Evolutionary conservation across 2,329 filamentous ascomycete species (phyloP).

Genomic region (Aureobasidium sp.): DNA sequence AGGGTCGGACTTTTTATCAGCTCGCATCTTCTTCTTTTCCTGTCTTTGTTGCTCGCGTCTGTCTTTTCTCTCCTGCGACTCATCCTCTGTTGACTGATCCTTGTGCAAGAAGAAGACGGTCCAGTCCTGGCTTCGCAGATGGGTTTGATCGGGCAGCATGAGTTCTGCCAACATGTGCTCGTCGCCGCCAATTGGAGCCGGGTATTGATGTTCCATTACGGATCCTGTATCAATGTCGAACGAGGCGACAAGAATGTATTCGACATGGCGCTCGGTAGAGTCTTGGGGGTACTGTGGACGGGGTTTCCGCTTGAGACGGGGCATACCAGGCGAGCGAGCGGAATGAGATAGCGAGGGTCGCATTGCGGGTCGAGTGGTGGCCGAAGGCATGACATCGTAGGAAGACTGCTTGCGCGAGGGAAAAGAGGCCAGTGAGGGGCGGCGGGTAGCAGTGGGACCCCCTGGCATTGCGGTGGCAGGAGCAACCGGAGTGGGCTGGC

Average conservation of each 20-base stretch:
- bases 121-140: constrained; percentile 97
- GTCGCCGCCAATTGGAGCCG: constrained; percentile 93
- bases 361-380: not conserved
- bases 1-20: constrained; percentile 53
- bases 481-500: not conserved
- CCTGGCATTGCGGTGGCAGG: constrained; percentile 17
- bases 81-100: constrained; percentile 74
- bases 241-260: constrained; percentile 97
- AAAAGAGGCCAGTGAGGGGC: constrained; percentile 47
- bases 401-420: constrained; percentile 36
- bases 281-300: constrained; percentile 56
- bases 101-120: constrained; percentile 99
- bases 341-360: constrained; percentile 6
- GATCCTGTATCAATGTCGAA: constrained; percentile 98
- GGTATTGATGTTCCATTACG: constrained; percentile 99
- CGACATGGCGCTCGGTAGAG: constrained; percentile 85
- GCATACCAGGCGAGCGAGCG: not conserved
- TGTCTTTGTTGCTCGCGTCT: constrained; percentile 40
- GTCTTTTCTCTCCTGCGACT: constrained; percentile 53
- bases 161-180: constrained; percentile 99
- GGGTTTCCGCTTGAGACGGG: constrained; percentile 33
- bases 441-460: constrained; percentile 30
- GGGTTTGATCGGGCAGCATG: constrained; percentile 98
- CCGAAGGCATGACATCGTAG: constrained; percentile 20
- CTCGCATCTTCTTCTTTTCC: constrained; percentile 37